Conservation (phyloP, 768 basidiomycete species). For the Amanita jacksonii region DNA sequence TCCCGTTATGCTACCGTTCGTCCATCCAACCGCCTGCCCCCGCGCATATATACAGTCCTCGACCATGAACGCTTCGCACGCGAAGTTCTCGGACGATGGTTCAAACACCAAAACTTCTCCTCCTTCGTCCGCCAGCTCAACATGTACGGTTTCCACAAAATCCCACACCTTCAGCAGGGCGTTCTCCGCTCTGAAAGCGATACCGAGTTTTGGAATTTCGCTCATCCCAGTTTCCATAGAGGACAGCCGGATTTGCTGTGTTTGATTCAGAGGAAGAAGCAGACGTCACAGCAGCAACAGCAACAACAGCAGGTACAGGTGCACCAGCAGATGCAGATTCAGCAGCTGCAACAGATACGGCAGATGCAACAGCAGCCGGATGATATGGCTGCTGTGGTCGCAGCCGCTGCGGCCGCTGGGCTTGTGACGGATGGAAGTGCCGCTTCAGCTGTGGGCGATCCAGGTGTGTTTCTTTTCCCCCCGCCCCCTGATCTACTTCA, state of each 20-base stretch:
- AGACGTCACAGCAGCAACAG: constrained; percentile 25
- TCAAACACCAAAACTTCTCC: constrained; percentile 95
- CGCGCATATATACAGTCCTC: constrained; percentile 64
- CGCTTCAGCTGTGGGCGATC: neutral
- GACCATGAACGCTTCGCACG: constrained; percentile 87
- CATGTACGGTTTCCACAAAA: constrained; percentile 95
- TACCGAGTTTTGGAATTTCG: constrained; percentile 86
- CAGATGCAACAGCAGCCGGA: neutral
- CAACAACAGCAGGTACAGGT: constrained; percentile 6
- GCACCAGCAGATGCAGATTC: constrained; percentile 16
- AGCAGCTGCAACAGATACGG: too few species aligned
- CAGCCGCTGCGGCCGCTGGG: constrained; percentile 2
- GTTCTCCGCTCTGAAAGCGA: constrained; percentile 78
- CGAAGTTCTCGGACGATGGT: constrained; percentile 87
- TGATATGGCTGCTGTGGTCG: neutral
- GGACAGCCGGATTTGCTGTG: constrained; percentile 84
- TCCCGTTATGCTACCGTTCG: neutral
- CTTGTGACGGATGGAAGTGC: constrained; percentile 1
- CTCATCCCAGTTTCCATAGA: constrained; percentile 80
- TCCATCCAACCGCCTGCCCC: neutral
- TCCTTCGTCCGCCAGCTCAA: constrained; percentile 91
- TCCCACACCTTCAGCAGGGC: constrained; percentile 93
- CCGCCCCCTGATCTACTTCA: too few species aligned
- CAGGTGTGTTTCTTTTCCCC: neutral
- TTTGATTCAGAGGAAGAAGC: constrained; percentile 84